phyloP scores from a whole-genome alignment of 495 filamentous ascomycete species.

The Penicillium malachiteum region DNA sequence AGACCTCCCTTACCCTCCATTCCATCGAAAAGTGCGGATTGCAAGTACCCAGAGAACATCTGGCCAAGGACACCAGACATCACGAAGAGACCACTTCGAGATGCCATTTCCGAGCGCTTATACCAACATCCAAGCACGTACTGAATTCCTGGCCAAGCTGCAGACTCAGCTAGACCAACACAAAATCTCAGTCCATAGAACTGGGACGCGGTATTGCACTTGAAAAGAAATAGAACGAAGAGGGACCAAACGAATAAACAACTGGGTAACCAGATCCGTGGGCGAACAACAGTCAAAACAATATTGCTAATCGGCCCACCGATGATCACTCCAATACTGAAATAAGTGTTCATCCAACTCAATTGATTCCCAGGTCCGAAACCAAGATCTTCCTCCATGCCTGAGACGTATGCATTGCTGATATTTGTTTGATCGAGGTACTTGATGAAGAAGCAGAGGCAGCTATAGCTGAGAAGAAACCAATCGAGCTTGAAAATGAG shows the following conservation, averaged over 20 bases:
- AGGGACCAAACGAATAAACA: constrained; percentile 18
- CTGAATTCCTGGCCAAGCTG: constrained; percentile 15
- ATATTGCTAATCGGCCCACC: constrained; percentile 11
- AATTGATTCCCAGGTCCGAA: constrained; percentile 49
- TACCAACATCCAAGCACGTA: constrained; percentile 25
- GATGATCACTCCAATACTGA: constrained; percentile 9
- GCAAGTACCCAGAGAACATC: constrained; percentile 19
- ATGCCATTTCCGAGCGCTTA: constrained; percentile 16
- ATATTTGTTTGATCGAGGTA: constrained; percentile 25
- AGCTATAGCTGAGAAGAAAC: constrained; percentile 14
- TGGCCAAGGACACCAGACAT: constrained; percentile 13
- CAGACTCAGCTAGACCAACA: constrained; percentile 14
- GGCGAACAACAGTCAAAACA: constrained; percentile 12
- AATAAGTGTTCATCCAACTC: constrained; percentile 17
- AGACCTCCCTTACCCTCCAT: constrained; percentile 52
- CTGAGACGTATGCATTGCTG: constrained; percentile 60
- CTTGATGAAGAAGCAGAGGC: constrained; percentile 18
- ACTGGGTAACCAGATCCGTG: constrained; percentile 10
- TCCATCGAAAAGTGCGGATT: constrained; percentile 12
- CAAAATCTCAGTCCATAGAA: constrained; percentile 19
- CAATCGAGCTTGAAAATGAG: constrained; percentile 19
- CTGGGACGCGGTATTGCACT: constrained; percentile 5
- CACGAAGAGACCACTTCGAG: constrained; percentile 15
- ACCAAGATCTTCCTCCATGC: constrained; percentile 59
- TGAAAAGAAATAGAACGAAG: constrained; percentile 16